Conservation (phyloP, 148 eudicot species). For the Limonium bicolor region DNA sequence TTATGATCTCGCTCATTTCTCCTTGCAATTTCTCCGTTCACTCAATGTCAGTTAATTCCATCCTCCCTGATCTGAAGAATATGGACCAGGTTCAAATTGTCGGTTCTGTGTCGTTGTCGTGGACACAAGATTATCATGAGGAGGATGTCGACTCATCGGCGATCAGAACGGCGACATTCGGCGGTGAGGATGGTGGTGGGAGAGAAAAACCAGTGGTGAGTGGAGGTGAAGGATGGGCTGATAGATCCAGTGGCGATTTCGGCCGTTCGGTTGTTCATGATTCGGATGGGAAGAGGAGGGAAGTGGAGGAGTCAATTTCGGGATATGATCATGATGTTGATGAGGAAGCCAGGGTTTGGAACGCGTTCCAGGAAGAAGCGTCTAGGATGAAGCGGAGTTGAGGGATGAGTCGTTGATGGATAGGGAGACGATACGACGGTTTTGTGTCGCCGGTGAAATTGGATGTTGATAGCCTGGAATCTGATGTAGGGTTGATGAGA, state of each 20-base stretch:
- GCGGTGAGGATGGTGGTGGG: constrained; percentile 56
- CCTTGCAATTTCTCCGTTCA: constrained; percentile 72
- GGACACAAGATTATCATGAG: no score
- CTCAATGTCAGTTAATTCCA: neutral
- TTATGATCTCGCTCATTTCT: constrained; percentile 74
- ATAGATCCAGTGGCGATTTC: constrained; percentile 8
- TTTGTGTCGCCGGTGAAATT: constrained; percentile 77
- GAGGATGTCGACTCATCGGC: constrained; percentile 25
- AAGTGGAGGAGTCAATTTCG: constrained; percentile 25
- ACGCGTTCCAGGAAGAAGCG: constrained; percentile 48
- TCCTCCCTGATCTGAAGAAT: no score
- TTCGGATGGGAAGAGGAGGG: constrained; percentile 8
- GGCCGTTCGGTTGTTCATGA: constrained; percentile 24
- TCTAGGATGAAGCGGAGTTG: constrained; percentile 24
- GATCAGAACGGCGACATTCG: constrained; percentile 30
- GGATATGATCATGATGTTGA: constrained; percentile 13
- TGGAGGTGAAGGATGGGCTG: constrained; percentile 55
- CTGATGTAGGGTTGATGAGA: constrained; percentile 25
- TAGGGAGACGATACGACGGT: constrained; percentile 30
- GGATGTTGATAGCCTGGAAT: constrained; percentile 32
- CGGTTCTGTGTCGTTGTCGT: no score
- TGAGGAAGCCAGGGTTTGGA: constrained; percentile 44
- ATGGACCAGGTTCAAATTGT: no score
- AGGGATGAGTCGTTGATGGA: constrained; percentile 39
- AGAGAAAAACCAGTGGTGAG: constrained; percentile 26